Percentiles rank a stretch among this genome's conserved stretches.
Evolutionary conservation across 208 protist species (phyloP).

Genomic region (Trypanosoma lewisi): DNA sequence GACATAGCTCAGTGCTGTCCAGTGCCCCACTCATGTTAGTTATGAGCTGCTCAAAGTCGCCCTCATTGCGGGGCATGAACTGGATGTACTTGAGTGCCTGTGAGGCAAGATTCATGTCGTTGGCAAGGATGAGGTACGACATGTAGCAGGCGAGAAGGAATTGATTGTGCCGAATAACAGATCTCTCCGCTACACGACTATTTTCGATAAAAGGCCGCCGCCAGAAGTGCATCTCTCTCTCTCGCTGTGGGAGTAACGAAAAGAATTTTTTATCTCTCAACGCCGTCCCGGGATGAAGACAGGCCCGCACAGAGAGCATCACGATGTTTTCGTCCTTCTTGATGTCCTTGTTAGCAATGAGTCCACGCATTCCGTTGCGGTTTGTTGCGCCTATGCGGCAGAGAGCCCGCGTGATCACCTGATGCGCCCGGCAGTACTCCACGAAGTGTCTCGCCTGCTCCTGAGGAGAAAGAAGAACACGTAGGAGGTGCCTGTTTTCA

Average conservation of each 20-base stretch:
- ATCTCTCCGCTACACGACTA: conserved; percentile 57
- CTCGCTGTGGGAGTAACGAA: conserved; percentile 35
- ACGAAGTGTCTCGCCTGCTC: conserved; percentile 51
- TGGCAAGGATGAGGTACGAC: conserved; percentile 60
- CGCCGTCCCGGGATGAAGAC: conserved; percentile 51
- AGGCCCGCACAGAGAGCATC: conserved; percentile 64
- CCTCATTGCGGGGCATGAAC: conserved; percentile 78
- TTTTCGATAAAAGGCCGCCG: conserved; percentile 40
- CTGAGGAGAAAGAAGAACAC: conserved; percentile 46
- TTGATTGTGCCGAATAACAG: conserved; percentile 77
- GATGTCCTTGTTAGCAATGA: conserved; percentile 79
- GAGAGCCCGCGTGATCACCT: conserved; percentile 60
- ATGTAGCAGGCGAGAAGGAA: conserved; percentile 78
- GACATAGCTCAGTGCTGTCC: conserved; percentile 50
- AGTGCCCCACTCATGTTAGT: conserved; percentile 60
- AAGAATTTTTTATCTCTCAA: conserved; percentile 46
- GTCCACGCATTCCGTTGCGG: conserved; percentile 42
- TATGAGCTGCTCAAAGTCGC: conserved; percentile 69
- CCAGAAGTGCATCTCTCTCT: conserved; percentile 36
- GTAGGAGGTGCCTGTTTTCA: conserved; percentile 64
- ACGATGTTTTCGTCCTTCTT: conserved; percentile 70
- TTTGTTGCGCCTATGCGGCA: conserved; percentile 48
- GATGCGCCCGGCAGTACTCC: conserved; percentile 53
- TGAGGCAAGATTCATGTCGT: conserved; percentile 24
- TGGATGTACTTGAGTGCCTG: conserved; percentile 63